phyloP scores from a whole-genome alignment of 1,284 basidiomycete genomes.

The Ceratorhiza oryzae-sativae region DNA sequence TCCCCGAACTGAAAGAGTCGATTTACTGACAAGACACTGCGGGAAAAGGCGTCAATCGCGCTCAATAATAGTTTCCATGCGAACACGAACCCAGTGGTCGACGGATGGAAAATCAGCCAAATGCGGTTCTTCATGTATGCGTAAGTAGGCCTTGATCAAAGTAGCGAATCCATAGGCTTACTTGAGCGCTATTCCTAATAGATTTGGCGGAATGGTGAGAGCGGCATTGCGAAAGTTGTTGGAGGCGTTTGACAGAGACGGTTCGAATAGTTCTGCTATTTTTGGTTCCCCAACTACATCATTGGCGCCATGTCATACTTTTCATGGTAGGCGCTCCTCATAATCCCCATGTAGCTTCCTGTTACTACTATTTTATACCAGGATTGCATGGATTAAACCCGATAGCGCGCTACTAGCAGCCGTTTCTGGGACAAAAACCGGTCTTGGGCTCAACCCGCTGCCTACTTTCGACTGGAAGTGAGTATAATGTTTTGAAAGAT shows the following conservation, averaged over 20 bases:
- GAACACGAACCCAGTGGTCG: slow-evolving; percentile 48
- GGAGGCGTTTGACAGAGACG: neutral
- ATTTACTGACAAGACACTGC: neutral
- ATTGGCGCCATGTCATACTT: slow-evolving; percentile 50
- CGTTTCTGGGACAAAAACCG: slow-evolving; percentile 42
- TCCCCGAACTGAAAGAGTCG: neutral
- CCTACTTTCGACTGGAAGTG: slow-evolving; percentile 56
- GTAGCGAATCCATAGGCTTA: neutral
- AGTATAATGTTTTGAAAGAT: slow-evolving; percentile 38
- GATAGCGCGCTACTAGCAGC: slow-evolving; percentile 41
- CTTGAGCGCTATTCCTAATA: neutral
- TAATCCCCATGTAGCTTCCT: slow-evolving; percentile 46
- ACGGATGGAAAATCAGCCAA: slow-evolving; percentile 53
- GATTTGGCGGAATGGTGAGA: slow-evolving; percentile 46
- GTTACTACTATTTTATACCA: neutral
- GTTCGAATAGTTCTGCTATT: slow-evolving; percentile 47
- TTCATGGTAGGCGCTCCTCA: slow-evolving; percentile 49
- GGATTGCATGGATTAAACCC: slow-evolving; percentile 40
- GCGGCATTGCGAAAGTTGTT: neutral
- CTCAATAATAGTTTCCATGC: slow-evolving; percentile 54
- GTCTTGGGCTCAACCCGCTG: slow-evolving; percentile 50
- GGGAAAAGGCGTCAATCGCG: slow-evolving; percentile 51
- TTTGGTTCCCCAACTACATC: slow-evolving; percentile 53
- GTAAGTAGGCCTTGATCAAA: slow-evolving; percentile 41
- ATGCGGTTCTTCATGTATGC: slow-evolving; percentile 50